phyloP scores from a whole-genome alignment of 306 rosid species.

The Leucaena leucocephala region DNA sequence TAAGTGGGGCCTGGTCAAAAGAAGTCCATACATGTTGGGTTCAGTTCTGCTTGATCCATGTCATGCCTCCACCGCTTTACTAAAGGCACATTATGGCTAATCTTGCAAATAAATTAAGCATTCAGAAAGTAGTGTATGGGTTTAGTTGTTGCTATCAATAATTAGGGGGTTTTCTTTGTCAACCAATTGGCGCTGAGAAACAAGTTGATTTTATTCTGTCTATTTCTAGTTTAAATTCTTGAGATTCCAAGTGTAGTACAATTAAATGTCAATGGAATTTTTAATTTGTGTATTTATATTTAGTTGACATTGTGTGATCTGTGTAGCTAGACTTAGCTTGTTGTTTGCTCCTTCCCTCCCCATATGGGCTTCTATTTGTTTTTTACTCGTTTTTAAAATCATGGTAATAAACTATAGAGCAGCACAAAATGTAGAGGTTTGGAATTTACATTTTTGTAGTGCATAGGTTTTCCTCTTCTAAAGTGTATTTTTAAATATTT shows the following conservation, averaged over 20 bases:
- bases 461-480: background rate
- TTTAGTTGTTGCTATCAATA: constrained; percentile 3
- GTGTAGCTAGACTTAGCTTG: background rate
- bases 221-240: background rate
- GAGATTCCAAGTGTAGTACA: background rate
- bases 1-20: constrained; percentile 2
- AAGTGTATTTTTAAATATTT: background rate
- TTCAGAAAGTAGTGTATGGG: constrained; percentile 8
- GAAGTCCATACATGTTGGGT: background rate
- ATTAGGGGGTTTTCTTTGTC: constrained; percentile 17
- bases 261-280: background rate
- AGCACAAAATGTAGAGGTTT: background rate
- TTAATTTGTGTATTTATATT: background rate
- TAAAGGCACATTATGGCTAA: background rate
- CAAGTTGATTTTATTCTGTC: background rate
- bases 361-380: background rate
- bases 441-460: background rate
- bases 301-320: background rate
- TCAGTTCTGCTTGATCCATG: constrained; percentile 10
- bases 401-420: background rate
- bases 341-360: background rate
- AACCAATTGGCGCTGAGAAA: background rate
- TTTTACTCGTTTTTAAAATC: background rate
- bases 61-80: background rate
- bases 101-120: constrained; percentile 4